Conservation (phyloP, 2,329 filamentous ascomycete species). For the Monosporascus cannonballus region DNA sequence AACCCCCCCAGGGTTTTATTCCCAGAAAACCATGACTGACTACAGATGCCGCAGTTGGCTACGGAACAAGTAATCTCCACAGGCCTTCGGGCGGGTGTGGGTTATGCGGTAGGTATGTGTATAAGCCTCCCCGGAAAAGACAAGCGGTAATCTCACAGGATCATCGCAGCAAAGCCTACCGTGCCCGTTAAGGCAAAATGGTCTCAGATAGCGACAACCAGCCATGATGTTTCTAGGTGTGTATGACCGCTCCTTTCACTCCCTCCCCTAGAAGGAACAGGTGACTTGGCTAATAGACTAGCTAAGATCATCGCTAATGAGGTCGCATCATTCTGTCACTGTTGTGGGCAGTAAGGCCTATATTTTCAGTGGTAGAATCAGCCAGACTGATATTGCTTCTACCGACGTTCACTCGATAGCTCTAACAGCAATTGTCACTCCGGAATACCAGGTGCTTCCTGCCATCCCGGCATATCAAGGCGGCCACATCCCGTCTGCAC, state of each 20-base stretch:
- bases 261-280: neutral
- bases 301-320: conserved; percentile 32
- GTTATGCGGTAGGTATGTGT: conserved; percentile 27
- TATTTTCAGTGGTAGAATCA: conserved; percentile 45
- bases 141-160: neutral
- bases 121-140: neutral
- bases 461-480: conserved; percentile 21
- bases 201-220: conserved; percentile 36
- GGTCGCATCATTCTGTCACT: conserved; percentile 45
- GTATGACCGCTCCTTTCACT: neutral
- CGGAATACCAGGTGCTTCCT: conserved; percentile 28
- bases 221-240: conserved; percentile 22
- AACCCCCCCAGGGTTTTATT: too few species aligned
- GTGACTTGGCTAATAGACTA: neutral
- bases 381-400: conserved; percentile 34
- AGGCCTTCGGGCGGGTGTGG: conserved; percentile 32
- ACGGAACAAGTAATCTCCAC: conserved; percentile 36
- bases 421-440: conserved; percentile 33
- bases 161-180: conserved; percentile 37
- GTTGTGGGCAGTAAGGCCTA: conserved; percentile 48
- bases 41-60: conserved; percentile 28
- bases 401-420: conserved; percentile 47
- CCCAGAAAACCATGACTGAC: conserved; percentile 28
- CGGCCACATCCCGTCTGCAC: conserved; percentile 24
- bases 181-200: conserved; percentile 45